Base-by-base conservation (phyloP, 352 stramenopile genomes). In the Phytophthora citrophthora region DNA sequence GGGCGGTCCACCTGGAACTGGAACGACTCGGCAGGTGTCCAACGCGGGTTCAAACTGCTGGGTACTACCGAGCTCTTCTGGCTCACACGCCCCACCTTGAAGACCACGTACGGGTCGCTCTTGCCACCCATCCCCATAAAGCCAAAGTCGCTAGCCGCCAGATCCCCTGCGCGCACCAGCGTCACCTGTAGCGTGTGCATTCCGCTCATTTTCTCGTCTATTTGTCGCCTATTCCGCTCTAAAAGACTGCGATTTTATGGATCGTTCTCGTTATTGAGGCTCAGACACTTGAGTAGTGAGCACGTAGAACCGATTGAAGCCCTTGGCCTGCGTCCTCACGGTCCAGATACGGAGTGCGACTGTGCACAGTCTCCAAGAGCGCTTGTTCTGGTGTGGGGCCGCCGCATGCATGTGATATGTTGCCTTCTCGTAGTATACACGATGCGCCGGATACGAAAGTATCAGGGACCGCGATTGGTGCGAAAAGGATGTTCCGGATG, bases 81-180 rank as follows among this genome's bases (percentile, higher is more conserved):
- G 36, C 62, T 64, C 40, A 75, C 54, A 51, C 68, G 68, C 3
- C 75, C 81, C 40, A 90, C 51, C 43, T 89, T 85, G 55, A 91
- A 74, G 20, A 81, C 56, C 50, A 91, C 79, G 65, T 91, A 91
- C 62, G 83, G 83, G 69, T 91, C 83, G 56, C 80, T 90, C 66
- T 91, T 90, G 59, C 83, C 83, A 45, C 80, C 83, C 15, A 91
- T 82, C 16, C 78, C 81, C 67, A 90, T 76, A 64, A 91, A 86
- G 20, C 76, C 74, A 18, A 88, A 88, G 62, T 90, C 81, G 45
- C 76, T 84, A 32, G 76, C 72, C 11, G 77, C 66, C 32, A 90
- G 56, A 61, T 90, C 77, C 43, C 62, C 64, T 26, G 79, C 79
- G 26, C 72, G 61, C 50, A 80, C 54, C 36, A 90, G 64, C 70